Evolutionary conservation across 2,329 filamentous ascomycete genomes (phyloP), one percentile per base, ranked within the genome.

Genomic region (Ceratocystis lukuohia): DNA sequence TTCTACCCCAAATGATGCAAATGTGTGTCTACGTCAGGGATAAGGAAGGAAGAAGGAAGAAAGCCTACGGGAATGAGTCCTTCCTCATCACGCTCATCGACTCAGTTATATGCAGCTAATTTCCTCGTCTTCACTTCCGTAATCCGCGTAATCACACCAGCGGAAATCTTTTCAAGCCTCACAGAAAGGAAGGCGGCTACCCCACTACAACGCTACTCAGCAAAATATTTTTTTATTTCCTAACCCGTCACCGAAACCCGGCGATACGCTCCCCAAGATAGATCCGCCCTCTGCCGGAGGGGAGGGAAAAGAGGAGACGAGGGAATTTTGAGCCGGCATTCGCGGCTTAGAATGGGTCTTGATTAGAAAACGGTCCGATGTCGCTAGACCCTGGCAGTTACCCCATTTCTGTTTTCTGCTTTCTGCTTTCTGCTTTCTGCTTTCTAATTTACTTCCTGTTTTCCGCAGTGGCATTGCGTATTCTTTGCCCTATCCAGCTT

Each of bases 331-430:
- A 17, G 30, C 41, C 44, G 61, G 41, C 20, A 22, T 50, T 48
- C 41, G 41, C 41, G 41, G 22, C 45, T 63, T 25, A 46, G 8
- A n/a, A 30, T 63, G 41, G 37, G 61, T 28, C 41, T 8, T 30
- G 7, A 33, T 30, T 3, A 28, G 37, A 45, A 63, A 22, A 63
- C 61, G 44, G 61, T 63, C 61, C 61, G 61, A 63, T 63, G 22
- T 63, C 61, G 61, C 61, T 57, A 57, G 48, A 48, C n/a, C 15
- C 17, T 25, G 20, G 20, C 25, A 22, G 20, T 22, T 53, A 20
- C 48, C 48, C 48, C 48, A 53, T 17, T 53, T 22, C 3, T 15
- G 3, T 12, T 53, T 20, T 20, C 20, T 20, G 20, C 1, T 17
- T 50, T 22, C 3, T 25, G 3, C 4, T 50, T 22, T 2, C 3